Base-by-base conservation (phyloP, 2,329 filamentous ascomycete genomes). In the Stagonosporopsis cucurbitacearum region DNA sequence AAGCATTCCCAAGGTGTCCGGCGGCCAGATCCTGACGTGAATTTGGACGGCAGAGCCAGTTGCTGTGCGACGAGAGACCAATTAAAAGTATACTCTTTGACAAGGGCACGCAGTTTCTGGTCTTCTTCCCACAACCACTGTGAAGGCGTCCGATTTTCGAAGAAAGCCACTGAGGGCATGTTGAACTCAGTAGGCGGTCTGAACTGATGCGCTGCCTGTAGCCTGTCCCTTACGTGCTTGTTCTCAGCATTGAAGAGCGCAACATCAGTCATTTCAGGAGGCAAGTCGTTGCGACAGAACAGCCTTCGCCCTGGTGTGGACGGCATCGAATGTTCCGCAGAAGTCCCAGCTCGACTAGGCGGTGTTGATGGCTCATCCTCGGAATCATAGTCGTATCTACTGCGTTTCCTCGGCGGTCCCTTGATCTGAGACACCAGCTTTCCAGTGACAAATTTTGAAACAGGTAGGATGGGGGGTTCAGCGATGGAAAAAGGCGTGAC, bases 1-100 rank as follows among this genome's bases (percentile, higher is more conserved):
- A 99, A 99, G 72, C 95, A 99, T 78, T 99, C 95, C 95, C 95
- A 99, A 0, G 94, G 92, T 2, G 94, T 98, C 43, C 95, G 86
- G 59, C 95, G 85, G 72, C 98, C 94, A 11, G 92, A 87, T 1
- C 91, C 92, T 19, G 93, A 94, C n/a, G 87, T 84, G 69, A 92
- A 96, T 13, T 87, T 74, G 0, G 92, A 96, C 48, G 86, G 86
- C 15, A 89, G 84, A 1, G 86, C 84, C 49, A 98, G 80, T 57
- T 94, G 88, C 65, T 86, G 90, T 1, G 93, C 91, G 50, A 98
- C 96, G 5, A 99, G 81, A 3, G 92, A 96, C 95, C 95, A 99
- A 68, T 99, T 99, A 79, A 97, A 98, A 0, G 92, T 92, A 70
- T 95, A 96, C 60, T 98, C 92, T 65, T 92, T 90, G 17, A 97